phyloP scores from a whole-genome alignment of 305 asterid species.

The Fraxinus dipetala region DNA sequence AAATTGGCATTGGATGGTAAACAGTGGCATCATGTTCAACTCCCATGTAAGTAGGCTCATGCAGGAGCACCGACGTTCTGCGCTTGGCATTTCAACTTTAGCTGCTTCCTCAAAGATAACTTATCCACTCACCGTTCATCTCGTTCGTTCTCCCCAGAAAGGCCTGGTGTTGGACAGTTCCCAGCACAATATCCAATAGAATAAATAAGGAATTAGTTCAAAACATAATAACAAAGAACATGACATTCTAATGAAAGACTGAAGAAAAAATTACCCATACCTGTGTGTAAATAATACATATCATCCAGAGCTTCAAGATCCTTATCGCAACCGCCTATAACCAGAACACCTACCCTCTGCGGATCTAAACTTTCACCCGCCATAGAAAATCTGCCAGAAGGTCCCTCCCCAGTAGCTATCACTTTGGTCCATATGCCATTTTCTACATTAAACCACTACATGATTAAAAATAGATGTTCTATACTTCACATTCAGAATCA shows the following conservation, averaged over 20 bases:
- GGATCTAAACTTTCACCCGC: constrained; percentile 92
- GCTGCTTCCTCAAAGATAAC: constrained; percentile 80
- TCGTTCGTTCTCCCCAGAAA: constrained; percentile 53
- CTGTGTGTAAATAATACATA: constrained; percentile 82
- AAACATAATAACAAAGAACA: constrained; percentile 22
- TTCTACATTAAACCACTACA: constrained; percentile 41
- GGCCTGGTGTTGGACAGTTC: constrained; percentile 52
- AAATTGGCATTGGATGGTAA: constrained; percentile 56
- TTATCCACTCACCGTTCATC: constrained; percentile 68
- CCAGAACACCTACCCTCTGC: constrained; percentile 71
- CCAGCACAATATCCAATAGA: neutral
- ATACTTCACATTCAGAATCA: constrained; percentile 9
- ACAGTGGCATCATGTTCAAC: constrained; percentile 41
- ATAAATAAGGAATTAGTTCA: constrained; percentile 8
- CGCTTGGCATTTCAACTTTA: constrained; percentile 79
- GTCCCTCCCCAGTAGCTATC: constrained; percentile 64
- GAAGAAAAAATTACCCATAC: constrained; percentile 29
- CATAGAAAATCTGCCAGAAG: constrained; percentile 89
- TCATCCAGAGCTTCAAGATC: constrained; percentile 88
- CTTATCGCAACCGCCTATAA: constrained; percentile 89
- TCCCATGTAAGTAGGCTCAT: constrained; percentile 35
- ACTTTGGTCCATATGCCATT: constrained; percentile 69
- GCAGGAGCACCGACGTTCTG: constrained; percentile 38
- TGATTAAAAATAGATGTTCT: neutral
- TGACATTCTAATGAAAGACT: neutral